Percentiles rank a stretch among this genome's conserved stretches.
phyloP scores from a whole-genome alignment of 1,284 basidiomycete genomes.

The Leccinum pseudoinsigne region DNA sequence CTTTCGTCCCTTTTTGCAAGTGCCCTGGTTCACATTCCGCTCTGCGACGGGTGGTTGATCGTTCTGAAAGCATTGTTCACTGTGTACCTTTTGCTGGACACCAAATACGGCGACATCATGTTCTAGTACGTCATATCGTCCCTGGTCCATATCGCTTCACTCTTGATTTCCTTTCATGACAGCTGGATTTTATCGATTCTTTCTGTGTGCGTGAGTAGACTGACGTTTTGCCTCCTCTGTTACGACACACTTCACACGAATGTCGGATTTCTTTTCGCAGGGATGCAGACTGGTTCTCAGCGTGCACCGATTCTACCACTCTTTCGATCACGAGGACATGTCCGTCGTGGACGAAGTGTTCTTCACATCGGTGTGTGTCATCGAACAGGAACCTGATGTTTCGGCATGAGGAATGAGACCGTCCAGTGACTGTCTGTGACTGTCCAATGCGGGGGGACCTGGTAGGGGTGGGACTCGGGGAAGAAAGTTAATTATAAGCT shows the following conservation, averaged over 20 bases:
- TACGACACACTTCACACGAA: neutral
- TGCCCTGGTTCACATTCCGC: neutral
- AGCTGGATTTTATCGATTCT: conserved; percentile 14
- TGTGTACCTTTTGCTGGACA: conserved; percentile 10
- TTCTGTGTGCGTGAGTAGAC: conserved; percentile 9
- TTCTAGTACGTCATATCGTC: conserved; percentile 13
- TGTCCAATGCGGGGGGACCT: neutral
- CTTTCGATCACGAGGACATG: neutral
- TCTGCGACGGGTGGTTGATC: neutral
- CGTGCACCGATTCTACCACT: conserved; percentile 6
- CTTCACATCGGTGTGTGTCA: conserved; percentile 10
- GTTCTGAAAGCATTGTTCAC: conserved; percentile 9
- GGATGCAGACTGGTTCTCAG: conserved; percentile 12
- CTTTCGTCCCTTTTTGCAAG: neutral
- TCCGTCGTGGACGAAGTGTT: neutral
- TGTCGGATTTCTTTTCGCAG: neutral
- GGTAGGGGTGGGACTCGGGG: neutral
- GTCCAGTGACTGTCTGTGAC: neutral
- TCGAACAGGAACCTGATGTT: conserved; percentile 7
- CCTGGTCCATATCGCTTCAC: neutral
- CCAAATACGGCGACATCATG: conserved; percentile 10
- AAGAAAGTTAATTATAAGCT: neutral
- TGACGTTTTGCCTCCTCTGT: neutral
- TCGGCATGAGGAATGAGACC: neutral
- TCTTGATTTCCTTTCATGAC: neutral